phyloP scores from a whole-genome alignment of 352 stramenopile species.

The Albugo laibachii region DNA sequence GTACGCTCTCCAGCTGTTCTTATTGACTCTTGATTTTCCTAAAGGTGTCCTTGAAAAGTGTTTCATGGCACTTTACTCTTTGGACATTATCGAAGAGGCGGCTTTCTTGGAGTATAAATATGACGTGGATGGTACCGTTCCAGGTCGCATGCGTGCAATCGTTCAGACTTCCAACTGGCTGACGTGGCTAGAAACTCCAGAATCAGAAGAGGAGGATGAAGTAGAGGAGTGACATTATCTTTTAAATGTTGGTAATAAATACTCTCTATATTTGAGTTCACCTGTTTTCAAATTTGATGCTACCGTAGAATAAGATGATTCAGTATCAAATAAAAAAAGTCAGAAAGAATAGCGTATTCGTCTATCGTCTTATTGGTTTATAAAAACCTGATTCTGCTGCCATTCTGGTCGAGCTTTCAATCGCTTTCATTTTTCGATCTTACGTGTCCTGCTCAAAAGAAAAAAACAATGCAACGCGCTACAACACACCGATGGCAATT shows the following conservation, averaged over 20 bases:
- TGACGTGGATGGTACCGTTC: slow-evolving; percentile 46
- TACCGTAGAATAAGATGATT: too few species aligned
- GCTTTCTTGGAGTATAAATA: slow-evolving; percentile 80
- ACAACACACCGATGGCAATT: too few species aligned
- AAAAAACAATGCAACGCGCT: too few species aligned
- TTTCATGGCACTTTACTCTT: slow-evolving; percentile 71
- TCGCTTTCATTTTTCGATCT: too few species aligned
- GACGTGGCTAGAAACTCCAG: slow-evolving; percentile 63
- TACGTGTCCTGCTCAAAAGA: too few species aligned
- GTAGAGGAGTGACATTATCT: slow-evolving; percentile 36
- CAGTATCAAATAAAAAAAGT: too few species aligned
- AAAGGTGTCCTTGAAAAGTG: slow-evolving; percentile 67
- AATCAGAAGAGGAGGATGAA: slow-evolving; percentile 49
- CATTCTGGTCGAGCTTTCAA: too few species aligned
- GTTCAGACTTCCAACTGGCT: slow-evolving; percentile 64
- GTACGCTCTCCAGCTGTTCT: slow-evolving; percentile 54
- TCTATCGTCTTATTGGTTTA: too few species aligned
- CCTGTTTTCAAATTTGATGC: too few species aligned
- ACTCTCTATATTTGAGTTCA: too few species aligned
- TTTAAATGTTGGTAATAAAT: not conserved
- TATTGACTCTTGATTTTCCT: slow-evolving; percentile 50
- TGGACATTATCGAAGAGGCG: slow-evolving; percentile 59
- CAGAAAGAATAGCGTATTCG: too few species aligned
- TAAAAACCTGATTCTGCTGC: too few species aligned
- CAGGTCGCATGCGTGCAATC: slow-evolving; percentile 67